Evolutionary conservation across 148 eudicot species (phyloP), one percentile per base, ranked within the genome.

Genomic region (Silene conica): DNA sequence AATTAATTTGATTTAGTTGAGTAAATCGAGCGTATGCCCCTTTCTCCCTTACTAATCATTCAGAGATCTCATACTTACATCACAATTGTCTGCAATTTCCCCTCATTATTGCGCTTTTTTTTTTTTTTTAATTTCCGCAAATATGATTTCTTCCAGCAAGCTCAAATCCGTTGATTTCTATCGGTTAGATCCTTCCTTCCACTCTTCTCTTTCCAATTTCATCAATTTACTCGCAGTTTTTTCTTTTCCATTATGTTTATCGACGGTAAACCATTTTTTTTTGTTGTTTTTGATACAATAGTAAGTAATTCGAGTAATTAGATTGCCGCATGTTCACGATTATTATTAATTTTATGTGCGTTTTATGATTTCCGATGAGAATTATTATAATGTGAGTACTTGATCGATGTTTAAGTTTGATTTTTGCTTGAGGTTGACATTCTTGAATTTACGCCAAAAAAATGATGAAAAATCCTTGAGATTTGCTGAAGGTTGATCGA

Each of bases 131-230:
- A 3, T 21, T 41, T 12, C 4, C 26, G 11, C 10, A 34, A 57
- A 20, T 23, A 87, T 93, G 91, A 81, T 84, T 73, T 82, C 98
- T 54, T 71, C 94, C 0, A 82, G 81, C 76, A 93, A 88, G 83
- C 81, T 91, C 80, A 93, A 93, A 89, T 89, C 98, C 63, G 90
- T 93, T 16, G 98, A 93, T 85, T 93, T 93, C 64, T 93, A 89
- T 83, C 88, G 98, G 97, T 93, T 46, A 55, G 80, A 73, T 82
- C 72, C 70, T 14, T 8, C 6, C 18, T 57, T 43, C 54, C 56
- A 23, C 58, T 52, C 48, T 69, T 43, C 22, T n/a, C 5, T 76
- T 55, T 69, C 18, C 8, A 41, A 48, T 41, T 11, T 18, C 5
- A 56, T 28, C 5, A 5, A 50, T 50, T 50, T 12, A 50, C 14